Evolutionary conservation across 371 early-diverging fungal genomes (phyloP).

Genomic region (Mortierella sp.): DNA sequence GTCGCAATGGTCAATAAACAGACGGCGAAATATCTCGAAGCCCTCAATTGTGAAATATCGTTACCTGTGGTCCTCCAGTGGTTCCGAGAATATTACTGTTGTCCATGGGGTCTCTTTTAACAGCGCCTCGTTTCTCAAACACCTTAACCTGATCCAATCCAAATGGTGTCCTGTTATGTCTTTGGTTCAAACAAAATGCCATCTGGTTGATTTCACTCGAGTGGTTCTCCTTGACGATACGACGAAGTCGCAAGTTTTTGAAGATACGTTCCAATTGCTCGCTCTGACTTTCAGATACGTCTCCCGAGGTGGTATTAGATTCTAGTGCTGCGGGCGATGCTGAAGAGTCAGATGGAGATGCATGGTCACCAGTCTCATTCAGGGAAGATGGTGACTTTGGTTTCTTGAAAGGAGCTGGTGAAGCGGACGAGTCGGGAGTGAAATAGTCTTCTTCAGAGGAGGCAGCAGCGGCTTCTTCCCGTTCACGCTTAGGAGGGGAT

Average conservation of each 20-base stretch:
- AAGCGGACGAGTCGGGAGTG: conserved; percentile 47
- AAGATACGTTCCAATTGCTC: conserved; percentile 64
- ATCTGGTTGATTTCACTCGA: conserved; percentile 78
- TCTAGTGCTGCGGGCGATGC: conserved; percentile 1
- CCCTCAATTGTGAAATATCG: background rate
- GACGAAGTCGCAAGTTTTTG: conserved; percentile 78
- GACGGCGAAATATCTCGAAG: too few species aligned
- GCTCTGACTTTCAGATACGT: conserved; percentile 1
- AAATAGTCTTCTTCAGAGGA: conserved; percentile 49
- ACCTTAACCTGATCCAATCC: conserved; percentile 67
- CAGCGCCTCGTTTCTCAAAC: conserved; percentile 77
- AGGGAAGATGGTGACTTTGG: conserved; percentile 35
- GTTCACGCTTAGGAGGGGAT: conserved; percentile 43
- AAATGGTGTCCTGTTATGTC: conserved; percentile 64
- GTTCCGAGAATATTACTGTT: conserved; percentile 83
- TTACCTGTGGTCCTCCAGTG: conserved; percentile 76
- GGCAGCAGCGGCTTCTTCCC: conserved; percentile 30
- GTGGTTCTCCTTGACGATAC: conserved; percentile 92
- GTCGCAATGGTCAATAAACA: background rate
- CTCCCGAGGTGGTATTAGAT: background rate
- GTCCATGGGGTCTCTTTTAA: conserved; percentile 73
- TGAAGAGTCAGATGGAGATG: background rate
- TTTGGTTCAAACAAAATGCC: conserved; percentile 76
- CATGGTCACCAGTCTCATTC: background rate
- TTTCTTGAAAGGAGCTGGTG: conserved; percentile 46